phyloP scores from a whole-genome alignment of 1,139 yeast species.

The Pichia sp. region DNA sequence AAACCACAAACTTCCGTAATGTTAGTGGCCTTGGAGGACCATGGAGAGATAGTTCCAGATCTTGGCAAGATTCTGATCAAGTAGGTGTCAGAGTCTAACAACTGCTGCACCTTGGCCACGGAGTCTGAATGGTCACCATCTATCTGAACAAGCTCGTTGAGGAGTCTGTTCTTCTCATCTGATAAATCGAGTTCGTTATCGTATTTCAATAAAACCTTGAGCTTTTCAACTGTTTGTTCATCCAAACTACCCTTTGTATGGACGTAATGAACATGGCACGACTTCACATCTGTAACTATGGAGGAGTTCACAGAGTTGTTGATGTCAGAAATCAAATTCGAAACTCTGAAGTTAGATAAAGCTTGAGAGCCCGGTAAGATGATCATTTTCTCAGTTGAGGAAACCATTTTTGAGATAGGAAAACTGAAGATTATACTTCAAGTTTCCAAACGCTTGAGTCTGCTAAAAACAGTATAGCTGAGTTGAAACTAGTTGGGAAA shows the following conservation, averaged over 20 bases:
- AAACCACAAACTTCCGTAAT: slow-evolving; percentile 88
- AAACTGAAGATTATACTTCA: neutral
- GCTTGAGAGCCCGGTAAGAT: slow-evolving; percentile 89
- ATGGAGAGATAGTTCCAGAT: slow-evolving; percentile 94
- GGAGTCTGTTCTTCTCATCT: slow-evolving; percentile 46
- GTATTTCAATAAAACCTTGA: slow-evolving; percentile 66
- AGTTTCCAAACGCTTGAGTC: neutral
- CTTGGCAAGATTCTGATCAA: slow-evolving; percentile 82
- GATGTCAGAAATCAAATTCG: slow-evolving; percentile 66
- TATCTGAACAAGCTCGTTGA: slow-evolving; percentile 41
- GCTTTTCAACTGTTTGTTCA: slow-evolving; percentile 42
- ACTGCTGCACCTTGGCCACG: slow-evolving; percentile 11
- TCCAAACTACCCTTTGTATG: slow-evolving; percentile 45
- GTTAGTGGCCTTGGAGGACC: slow-evolving; percentile 99
- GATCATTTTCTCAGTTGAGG: slow-evolving; percentile 37
- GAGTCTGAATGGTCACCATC: slow-evolving; percentile 21
- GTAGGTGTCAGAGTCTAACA: slow-evolving; percentile 41
- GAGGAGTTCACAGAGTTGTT: slow-evolving; percentile 63
- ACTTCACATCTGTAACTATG: slow-evolving; percentile 63
- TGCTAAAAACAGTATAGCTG: neutral
- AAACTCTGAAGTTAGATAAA: slow-evolving; percentile 79
- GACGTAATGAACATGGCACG: slow-evolving; percentile 80
- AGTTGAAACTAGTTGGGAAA: neutral
- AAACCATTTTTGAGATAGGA: slow-evolving; percentile 3
- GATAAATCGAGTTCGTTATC: slow-evolving; percentile 59